A percentile compares a stretch with the other conserved stretches of the same genome.
phyloP scores from a whole-genome alignment of 2,329 filamentous ascomycete genomes.

The Colletotrichum agaves region DNA sequence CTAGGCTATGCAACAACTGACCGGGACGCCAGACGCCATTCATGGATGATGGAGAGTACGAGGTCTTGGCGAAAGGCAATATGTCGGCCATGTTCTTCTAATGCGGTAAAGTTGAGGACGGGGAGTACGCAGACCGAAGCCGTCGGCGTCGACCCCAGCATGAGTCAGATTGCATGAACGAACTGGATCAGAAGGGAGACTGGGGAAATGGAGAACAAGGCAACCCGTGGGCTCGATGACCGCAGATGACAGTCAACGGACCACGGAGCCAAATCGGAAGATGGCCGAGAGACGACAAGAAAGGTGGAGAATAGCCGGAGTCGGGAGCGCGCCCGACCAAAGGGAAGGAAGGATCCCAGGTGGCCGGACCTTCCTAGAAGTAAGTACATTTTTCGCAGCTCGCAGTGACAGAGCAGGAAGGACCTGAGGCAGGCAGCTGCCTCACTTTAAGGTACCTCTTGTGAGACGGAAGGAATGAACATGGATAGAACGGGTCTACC shows the following conservation, averaged over 20 bases:
- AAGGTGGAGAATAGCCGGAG: not conserved
- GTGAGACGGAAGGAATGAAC: no score
- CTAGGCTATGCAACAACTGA: no score
- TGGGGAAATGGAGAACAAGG: not conserved
- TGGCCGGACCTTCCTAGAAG: constrained; percentile 8
- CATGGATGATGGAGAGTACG: constrained; percentile 1
- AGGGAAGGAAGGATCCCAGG: constrained; percentile 3
- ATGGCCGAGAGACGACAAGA: constrained; percentile 18
- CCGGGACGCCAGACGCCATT: not conserved
- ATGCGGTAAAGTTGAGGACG: not conserved
- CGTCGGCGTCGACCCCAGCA: constrained; percentile 8
- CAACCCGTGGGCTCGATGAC: not conserved
- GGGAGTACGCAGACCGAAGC: not conserved
- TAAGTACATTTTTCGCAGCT: constrained; percentile 13
- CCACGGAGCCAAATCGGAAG: constrained; percentile 15
- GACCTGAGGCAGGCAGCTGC: no score
- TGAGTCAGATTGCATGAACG: constrained; percentile 14
- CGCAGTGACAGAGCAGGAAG: not conserved
- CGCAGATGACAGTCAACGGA: constrained; percentile 6
- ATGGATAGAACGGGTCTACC: no score
- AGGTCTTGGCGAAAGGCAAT: constrained; percentile 18
- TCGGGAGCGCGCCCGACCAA: constrained; percentile 15
- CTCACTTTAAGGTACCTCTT: no score
- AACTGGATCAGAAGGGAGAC: not conserved
- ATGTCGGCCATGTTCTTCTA: not conserved